These are phyloP conservation scores for Trichoderma gracile DNA, from an alignment of 2,329 filamentous ascomycete species.

Conservation along the genomic window DNA sequence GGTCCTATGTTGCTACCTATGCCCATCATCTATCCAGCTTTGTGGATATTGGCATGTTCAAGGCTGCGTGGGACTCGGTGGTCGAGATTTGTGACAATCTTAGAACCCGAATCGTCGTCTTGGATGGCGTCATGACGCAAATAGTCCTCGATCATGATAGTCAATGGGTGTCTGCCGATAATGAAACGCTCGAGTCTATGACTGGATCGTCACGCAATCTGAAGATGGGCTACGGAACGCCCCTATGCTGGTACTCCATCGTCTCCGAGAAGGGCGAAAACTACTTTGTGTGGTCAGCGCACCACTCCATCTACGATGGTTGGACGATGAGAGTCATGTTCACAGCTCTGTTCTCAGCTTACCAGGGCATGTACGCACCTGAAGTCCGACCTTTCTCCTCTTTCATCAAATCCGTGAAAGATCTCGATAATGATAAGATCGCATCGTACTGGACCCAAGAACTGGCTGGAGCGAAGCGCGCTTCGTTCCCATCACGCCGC, in stretches of 20 bases:
- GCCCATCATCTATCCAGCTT: not conserved
- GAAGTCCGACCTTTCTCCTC: conserved; percentile 12
- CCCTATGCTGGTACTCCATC: conserved; percentile 11
- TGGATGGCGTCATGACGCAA: conserved; percentile 5
- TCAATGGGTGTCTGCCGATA: not conserved
- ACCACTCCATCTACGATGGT: conserved; percentile 37
- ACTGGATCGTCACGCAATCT: not conserved
- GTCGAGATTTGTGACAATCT: conserved; percentile 12
- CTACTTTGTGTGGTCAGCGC: conserved; percentile 32
- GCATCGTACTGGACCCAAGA: conserved; percentile 26
- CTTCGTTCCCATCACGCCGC: conserved; percentile 26
- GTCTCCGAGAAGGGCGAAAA: not conserved
- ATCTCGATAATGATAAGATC: conserved; percentile 29
- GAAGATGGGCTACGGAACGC: conserved; percentile 13
- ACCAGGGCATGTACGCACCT: conserved; percentile 10
- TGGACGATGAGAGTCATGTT: conserved; percentile 32
- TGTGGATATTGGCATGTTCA: conserved; percentile 7
- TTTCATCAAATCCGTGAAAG: conserved; percentile 35
- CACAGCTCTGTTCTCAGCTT: conserved; percentile 22
- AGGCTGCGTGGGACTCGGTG: conserved; percentile 27
- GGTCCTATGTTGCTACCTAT: conserved; percentile 23
- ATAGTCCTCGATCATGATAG: conserved; percentile 9
- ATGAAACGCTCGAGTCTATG: conserved; percentile 2
- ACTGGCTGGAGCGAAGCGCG: conserved; percentile 20
- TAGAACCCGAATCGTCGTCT: conserved; percentile 27